phyloP scores from a whole-genome alignment of 1,139 yeast genomes.

The Taphrina wiesneri region DNA sequence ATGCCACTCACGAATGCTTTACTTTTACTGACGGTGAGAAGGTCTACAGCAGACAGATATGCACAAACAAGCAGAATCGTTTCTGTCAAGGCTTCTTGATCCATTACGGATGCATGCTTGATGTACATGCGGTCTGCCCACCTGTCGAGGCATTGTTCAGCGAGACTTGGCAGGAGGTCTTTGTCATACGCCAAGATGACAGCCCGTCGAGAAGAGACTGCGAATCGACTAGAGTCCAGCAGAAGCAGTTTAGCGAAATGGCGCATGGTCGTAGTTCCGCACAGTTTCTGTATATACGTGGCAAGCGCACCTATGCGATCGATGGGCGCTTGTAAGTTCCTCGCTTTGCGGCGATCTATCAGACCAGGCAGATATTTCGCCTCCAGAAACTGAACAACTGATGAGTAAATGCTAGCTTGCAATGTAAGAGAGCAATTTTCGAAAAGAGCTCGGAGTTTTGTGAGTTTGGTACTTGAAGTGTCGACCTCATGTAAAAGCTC shows the following conservation, averaged over 20 bases:
- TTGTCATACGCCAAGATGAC: not conserved
- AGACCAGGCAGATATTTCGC: not conserved
- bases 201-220: slow-evolving; percentile 15
- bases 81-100: slow-evolving; percentile 15
- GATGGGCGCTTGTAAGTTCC: not conserved
- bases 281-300: not conserved
- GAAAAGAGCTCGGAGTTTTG: not conserved
- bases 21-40: not conserved
- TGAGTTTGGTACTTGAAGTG: not conserved
- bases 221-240: not conserved
- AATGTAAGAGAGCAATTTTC: not conserved
- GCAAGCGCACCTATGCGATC: slow-evolving; percentile 21
- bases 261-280: not conserved
- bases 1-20: slow-evolving; percentile 6
- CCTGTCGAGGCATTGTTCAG: not conserved
- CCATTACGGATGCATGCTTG: not conserved
- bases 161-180: not conserved
- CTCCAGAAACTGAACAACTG: not conserved
- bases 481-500: not conserved
- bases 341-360: not conserved
- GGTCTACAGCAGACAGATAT: not conserved
- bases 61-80: slow-evolving; percentile 5
- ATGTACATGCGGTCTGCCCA: slow-evolving; percentile 20
- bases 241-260: not conserved
- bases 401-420: not conserved